phyloP scores from a whole-genome alignment of 352 stramenopile species.

The Plasmopara halstedii region DNA sequence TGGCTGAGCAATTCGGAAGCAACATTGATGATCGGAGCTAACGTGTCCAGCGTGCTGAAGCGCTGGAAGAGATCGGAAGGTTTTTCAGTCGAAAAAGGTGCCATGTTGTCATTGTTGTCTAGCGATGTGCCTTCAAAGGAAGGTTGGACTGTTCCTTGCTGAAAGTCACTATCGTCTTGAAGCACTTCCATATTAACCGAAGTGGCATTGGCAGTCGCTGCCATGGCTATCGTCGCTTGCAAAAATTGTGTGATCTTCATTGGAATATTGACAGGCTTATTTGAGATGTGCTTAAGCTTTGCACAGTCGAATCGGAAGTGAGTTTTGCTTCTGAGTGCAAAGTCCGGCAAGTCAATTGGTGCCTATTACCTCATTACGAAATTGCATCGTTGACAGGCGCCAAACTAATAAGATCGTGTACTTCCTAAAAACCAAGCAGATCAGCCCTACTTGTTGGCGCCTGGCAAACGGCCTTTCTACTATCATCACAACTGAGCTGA shows the following conservation, averaged over 20 bases:
- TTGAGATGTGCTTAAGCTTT: conserved; percentile 10
- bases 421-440: conserved; percentile 11
- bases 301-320: conserved; percentile 23
- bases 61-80: conserved; percentile 50
- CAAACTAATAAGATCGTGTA: background rate
- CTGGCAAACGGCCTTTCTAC: conserved; percentile 10
- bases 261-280: conserved; percentile 1
- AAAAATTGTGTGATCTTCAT: conserved; percentile 28
- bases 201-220: background rate
- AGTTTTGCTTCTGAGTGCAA: conserved; percentile 8
- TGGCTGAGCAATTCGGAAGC: conserved; percentile 34
- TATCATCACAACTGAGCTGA: conserved; percentile 4
- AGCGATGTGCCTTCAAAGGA: background rate
- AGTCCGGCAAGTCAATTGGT: conserved; percentile 8
- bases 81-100: conserved; percentile 41
- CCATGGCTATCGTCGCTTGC: conserved; percentile 11
- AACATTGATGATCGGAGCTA: conserved; percentile 65
- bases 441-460: conserved; percentile 4
- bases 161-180: conserved; percentile 8
- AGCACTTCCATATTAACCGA: conserved; percentile 16
- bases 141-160: conserved; percentile 19
- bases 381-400: conserved; percentile 6
- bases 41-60: conserved; percentile 32
- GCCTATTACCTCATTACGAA: background rate
- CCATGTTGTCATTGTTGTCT: conserved; percentile 17